A percentile compares a stretch with the other conserved stretches of the same genome.
phyloP scores from a whole-genome alignment of 257 asterid species.

The Rauvolfia tetraphylla region DNA sequence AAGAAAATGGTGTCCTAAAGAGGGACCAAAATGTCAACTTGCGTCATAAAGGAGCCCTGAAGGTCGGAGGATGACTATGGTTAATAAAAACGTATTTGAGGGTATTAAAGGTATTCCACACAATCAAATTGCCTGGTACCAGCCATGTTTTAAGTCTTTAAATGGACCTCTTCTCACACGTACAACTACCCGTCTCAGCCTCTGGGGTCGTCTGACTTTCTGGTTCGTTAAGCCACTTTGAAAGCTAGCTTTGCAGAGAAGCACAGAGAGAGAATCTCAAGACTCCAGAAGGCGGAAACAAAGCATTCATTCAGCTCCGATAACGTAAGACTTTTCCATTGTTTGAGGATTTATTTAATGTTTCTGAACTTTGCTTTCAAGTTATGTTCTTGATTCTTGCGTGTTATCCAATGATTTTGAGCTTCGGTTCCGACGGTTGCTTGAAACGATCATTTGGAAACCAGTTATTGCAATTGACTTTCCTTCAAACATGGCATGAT shows the following conservation, averaged over 20 bases:
- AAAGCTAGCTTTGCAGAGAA: not conserved
- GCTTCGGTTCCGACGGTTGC: not conserved
- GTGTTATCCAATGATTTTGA: not conserved
- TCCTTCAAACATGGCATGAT: not conserved
- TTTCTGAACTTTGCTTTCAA: not conserved
- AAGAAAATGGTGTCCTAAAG: not conserved
- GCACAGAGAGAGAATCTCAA: not conserved
- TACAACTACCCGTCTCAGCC: not conserved
- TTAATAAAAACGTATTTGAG: not conserved
- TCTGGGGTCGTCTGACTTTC: not conserved
- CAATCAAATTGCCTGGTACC: not conserved
- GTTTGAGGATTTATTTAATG: not conserved
- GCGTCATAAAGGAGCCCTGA: not conserved
- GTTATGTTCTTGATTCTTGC: not conserved
- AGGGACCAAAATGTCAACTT: slow-evolving; percentile 11
- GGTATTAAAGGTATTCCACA: slow-evolving; percentile 15
- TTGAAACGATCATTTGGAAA: not conserved
- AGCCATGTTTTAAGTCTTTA: not conserved
- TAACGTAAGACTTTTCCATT: slow-evolving; percentile 12
- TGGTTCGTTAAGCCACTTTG: not conserved
- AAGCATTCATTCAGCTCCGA: not conserved
- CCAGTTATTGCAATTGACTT: not conserved
- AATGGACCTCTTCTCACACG: not conserved
- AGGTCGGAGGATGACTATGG: not conserved
- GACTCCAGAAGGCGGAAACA: not conserved